phyloP scores from a whole-genome alignment of 2,329 filamentous ascomycete species.

The Colletotrichum brevisporum region DNA sequence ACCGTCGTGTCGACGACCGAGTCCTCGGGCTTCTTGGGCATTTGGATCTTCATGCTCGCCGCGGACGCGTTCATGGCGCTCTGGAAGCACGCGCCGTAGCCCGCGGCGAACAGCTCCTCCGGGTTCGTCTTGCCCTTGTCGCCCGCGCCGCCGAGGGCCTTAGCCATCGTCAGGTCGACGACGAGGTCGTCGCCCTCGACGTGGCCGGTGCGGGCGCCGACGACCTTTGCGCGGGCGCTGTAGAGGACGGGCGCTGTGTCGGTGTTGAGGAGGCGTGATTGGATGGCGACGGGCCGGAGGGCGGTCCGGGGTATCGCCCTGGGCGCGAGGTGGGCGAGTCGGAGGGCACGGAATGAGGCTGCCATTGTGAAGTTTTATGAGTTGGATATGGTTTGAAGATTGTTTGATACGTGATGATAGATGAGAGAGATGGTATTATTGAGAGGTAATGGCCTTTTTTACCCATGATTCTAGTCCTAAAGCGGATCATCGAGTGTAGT shows the following conservation, averaged over 20 bases:
- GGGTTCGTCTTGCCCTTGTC: conserved; percentile 59
- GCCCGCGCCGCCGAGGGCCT: conserved; percentile 56
- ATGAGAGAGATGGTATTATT: not conserved
- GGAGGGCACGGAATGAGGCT: conserved; percentile 17
- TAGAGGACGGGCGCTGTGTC: conserved; percentile 55
- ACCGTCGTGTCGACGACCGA: conserved; percentile 58
- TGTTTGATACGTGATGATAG: not conserved
- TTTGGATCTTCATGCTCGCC: conserved; percentile 54
- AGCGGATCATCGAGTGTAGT: conserved; percentile 8
- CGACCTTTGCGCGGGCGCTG: conserved; percentile 53
- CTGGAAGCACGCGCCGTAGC: conserved; percentile 63
- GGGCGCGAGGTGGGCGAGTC: conserved; percentile 23
- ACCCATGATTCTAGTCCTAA: not conserved
- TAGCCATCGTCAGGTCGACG: conserved; percentile 58
- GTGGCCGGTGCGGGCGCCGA: conserved; percentile 53
- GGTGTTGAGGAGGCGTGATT: conserved; percentile 50
- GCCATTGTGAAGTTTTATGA: conserved; percentile 7
- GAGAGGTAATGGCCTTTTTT: not conserved
- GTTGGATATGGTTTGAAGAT: not conserved
- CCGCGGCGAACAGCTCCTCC: conserved; percentile 63
- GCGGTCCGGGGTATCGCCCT: conserved; percentile 2
- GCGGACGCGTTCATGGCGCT: conserved; percentile 61
- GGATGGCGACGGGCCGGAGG: not conserved
- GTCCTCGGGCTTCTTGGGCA: conserved; percentile 54
- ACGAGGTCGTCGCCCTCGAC: conserved; percentile 47